These are phyloP conservation scores for Posidonia australis DNA, from an alignment of 106 monocot species.

Conservation along the genomic window DNA sequence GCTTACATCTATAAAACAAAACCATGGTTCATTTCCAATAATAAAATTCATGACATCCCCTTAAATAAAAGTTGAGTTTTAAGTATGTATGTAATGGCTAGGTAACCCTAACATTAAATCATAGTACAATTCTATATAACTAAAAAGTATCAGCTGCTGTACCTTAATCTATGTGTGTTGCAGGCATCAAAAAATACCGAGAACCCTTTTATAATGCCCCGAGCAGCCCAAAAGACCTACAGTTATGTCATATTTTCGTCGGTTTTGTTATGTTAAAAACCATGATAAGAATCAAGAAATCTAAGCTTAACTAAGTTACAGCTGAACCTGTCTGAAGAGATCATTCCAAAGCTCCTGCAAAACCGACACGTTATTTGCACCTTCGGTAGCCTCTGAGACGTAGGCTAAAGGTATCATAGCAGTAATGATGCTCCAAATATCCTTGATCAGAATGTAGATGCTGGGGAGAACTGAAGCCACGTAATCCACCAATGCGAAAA, in stretches of 20 bases:
- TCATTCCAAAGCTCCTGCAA: slow-evolving; percentile 52
- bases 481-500: slow-evolving; percentile 8
- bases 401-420: slow-evolving; percentile 9
- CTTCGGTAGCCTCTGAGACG: slow-evolving; percentile 14
- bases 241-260: neutral
- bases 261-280: neutral
- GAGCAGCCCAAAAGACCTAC: slow-evolving; percentile 39
- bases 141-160: neutral
- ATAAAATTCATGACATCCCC: no score
- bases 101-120: no score
- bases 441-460: slow-evolving; percentile 14
- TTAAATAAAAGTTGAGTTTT: no score
- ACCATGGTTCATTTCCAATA: no score
- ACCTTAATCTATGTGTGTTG: slow-evolving; percentile 60
- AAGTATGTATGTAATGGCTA: neutral
- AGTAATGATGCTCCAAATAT: slow-evolving; percentile 23
- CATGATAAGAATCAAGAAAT: neutral
- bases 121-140: neutral
- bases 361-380: slow-evolving; percentile 27
- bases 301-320: neutral
- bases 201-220: slow-evolving; percentile 43
- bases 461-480: slow-evolving; percentile 6
- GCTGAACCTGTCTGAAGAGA: slow-evolving; percentile 45
- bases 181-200: slow-evolving; percentile 40
- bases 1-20: no score